Conservation (phyloP, 83 land plant genomes). For the Diphasiastrum complanatum region DNA sequence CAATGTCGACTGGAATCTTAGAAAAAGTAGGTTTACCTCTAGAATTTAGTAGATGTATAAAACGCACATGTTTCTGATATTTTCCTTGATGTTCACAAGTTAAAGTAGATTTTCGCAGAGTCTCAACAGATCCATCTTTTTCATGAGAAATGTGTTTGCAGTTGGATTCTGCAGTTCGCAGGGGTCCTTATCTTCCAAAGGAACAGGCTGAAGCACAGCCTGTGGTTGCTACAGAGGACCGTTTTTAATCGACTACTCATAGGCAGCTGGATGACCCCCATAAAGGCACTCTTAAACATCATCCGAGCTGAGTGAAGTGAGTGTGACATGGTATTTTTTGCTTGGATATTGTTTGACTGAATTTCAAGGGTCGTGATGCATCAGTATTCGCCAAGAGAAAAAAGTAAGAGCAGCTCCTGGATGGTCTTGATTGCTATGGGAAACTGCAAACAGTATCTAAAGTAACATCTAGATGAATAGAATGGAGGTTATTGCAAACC, state of each 20-base stretch:
- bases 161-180: conserved; percentile 54
- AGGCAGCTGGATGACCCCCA: no score
- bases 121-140: not conserved
- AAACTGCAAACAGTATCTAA: no score
- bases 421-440: no score
- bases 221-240: conserved; percentile 36
- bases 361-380: no score
- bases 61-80: not conserved
- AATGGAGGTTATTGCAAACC: no score
- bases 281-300: no score
- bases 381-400: no score
- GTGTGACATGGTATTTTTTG: no score
- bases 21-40: conserved; percentile 30
- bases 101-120: not conserved
- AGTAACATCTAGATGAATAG: no score
- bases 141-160: conserved; percentile 17
- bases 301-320: no score
- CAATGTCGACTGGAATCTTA: conserved; percentile 33
- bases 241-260: conserved; percentile 38
- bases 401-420: no score
- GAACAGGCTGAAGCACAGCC: conserved; percentile 42
- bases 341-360: no score
- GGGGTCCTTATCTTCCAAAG: conserved; percentile 52
- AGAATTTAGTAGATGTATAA: not conserved
- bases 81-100: not conserved